Conservation (phyloP, 805 yeast species). For the Saccharomycopsis microspora region DNA sequence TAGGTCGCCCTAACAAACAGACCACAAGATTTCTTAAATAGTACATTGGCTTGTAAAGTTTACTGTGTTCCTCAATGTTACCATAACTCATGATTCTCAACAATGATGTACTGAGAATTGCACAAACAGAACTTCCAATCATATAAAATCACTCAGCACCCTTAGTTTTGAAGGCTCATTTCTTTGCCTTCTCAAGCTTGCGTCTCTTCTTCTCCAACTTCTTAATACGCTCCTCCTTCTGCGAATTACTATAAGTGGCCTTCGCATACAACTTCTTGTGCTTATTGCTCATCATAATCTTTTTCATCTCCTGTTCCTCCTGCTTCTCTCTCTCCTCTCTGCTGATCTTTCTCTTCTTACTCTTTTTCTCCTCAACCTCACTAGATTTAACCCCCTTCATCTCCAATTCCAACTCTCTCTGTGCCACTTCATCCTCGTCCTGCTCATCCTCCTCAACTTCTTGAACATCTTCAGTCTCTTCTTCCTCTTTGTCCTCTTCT, state of each 20-base stretch:
- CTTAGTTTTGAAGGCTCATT: background rate
- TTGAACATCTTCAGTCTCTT: slow-evolving; percentile 39
- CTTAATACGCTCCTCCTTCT: slow-evolving; percentile 59
- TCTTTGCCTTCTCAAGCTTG: slow-evolving; percentile 12
- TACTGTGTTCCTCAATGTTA: no score
- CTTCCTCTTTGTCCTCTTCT: slow-evolving; percentile 39
- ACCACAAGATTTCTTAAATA: no score
- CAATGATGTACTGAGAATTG: no score
- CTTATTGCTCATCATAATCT: slow-evolving; percentile 96
- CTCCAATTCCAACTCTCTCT: slow-evolving; percentile 82
- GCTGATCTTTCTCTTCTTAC: slow-evolving; percentile 26
- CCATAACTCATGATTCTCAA: no score
- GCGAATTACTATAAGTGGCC: slow-evolving; percentile 85
- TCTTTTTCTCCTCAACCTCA: slow-evolving; percentile 31
- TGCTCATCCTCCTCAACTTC: slow-evolving; percentile 42
- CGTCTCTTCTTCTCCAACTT: slow-evolving; percentile 24
- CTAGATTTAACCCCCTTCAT: slow-evolving; percentile 77
- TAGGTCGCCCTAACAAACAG: no score
- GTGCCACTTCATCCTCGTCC: slow-evolving; percentile 38
- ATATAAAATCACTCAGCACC: no score
- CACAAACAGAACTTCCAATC: no score
- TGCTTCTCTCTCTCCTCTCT: slow-evolving; percentile 43
- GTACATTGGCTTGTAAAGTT: no score
- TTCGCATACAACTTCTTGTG: slow-evolving; percentile 88
- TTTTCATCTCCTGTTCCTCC: slow-evolving; percentile 84